Conservation (phyloP, 2,329 filamentous ascomycete genomes). For the Sarocladium oryzae region DNA sequence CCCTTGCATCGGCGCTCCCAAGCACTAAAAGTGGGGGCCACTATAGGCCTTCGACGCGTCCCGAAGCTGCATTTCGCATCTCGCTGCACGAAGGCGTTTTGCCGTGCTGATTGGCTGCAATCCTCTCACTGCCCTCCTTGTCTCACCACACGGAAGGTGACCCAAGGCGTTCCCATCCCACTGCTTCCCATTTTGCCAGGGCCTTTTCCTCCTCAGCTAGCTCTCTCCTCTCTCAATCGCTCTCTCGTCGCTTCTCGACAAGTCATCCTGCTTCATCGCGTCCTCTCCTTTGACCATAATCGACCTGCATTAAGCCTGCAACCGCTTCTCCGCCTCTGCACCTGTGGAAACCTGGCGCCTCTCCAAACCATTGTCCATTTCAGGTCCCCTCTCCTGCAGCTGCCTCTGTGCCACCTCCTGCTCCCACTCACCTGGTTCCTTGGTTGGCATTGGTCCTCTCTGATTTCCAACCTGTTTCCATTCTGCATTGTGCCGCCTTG, state of each 20-base stretch:
- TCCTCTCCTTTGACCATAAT: not conserved
- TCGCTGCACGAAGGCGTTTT: constrained; percentile 3
- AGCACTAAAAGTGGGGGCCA: not conserved
- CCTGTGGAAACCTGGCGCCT: constrained; percentile 15
- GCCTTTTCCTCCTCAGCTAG: not conserved
- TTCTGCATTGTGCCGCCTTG: not conserved
- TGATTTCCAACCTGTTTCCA: not conserved
- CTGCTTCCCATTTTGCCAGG: not conserved
- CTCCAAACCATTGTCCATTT: constrained; percentile 6
- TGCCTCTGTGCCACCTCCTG: constrained; percentile 6
- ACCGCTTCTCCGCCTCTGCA: constrained; percentile 18
- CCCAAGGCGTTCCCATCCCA: not conserved
- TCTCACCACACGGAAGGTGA: not conserved
- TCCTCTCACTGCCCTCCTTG: not conserved
- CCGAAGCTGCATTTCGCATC: constrained; percentile 6
- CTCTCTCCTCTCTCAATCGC: too few species aligned
- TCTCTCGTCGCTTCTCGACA: not conserved
- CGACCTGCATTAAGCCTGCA: constrained; percentile 10
- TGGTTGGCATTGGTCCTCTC: not conserved
- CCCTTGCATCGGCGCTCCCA: constrained; percentile 1
- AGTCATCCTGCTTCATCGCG: constrained; percentile 2
- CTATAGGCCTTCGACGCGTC: constrained; percentile 6
- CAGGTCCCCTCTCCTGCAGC: constrained; percentile 6
- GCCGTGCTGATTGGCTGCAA: not conserved
- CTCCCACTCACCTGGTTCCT: not conserved